Conservation (phyloP, 2,329 filamentous ascomycete genomes). For the Juglanconis oblonga region DNA sequence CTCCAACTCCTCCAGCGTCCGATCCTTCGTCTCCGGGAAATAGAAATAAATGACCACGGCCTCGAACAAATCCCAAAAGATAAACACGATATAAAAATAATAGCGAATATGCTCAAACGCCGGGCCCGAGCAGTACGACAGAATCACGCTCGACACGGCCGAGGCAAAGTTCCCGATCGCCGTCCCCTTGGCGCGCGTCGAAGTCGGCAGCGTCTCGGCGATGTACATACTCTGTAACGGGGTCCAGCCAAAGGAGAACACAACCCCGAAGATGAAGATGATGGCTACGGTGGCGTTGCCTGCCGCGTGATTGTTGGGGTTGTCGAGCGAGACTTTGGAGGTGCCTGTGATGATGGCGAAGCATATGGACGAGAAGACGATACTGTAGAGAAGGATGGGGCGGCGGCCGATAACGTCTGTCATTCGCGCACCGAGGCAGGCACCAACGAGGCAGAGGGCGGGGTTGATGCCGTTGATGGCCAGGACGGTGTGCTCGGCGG, state of each 20-base stretch:
- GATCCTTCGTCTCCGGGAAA: slow-evolving; percentile 21
- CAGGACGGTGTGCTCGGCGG: slow-evolving; percentile 17
- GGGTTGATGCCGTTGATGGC: slow-evolving; percentile 30
- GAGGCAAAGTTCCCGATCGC: not conserved
- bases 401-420: not conserved
- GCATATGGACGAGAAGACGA: not conserved
- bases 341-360: not conserved
- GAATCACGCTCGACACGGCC: slow-evolving; percentile 22
- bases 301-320: not conserved
- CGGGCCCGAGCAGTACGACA: slow-evolving; percentile 34
- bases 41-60: slow-evolving; percentile 28
- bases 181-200: not conserved
- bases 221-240: slow-evolving; percentile 3
- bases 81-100: slow-evolving; percentile 23
- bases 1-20: slow-evolving; percentile 24
- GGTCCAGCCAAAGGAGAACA: slow-evolving; percentile 6
- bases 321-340: not conserved
- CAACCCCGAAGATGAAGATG: slow-evolving; percentile 1
- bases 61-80: slow-evolving; percentile 27
- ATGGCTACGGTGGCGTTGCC: not conserved
- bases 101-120: slow-evolving; percentile 29
- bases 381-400: not conserved
- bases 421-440: not conserved
- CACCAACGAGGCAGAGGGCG: slow-evolving; percentile 20
- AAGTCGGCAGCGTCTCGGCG: slow-evolving; percentile 2